phyloP scores from a whole-genome alignment of 768 basidiomycete species.

The Trametes gibbosa region DNA sequence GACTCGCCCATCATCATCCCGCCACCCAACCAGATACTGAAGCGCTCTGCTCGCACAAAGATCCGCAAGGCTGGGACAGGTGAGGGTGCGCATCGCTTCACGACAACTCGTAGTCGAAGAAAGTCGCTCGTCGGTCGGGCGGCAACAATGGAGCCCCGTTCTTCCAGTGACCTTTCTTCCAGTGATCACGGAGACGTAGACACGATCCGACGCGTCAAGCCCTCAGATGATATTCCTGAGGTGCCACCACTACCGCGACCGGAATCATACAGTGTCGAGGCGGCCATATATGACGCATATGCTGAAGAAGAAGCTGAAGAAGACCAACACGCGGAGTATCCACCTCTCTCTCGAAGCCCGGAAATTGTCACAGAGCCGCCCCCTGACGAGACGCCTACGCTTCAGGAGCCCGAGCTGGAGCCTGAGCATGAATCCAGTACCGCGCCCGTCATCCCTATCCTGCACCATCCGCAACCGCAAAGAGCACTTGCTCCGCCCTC shows the following conservation, averaged over 20 bases:
- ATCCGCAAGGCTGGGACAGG: constrained; percentile 84
- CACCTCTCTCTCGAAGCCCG: constrained; percentile 16
- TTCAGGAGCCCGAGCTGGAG: constrained; percentile 10
- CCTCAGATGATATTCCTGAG: constrained; percentile 43
- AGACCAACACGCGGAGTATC: constrained; percentile 14
- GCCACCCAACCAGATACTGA: constrained; percentile 84
- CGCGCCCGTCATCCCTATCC: constrained; percentile 14
- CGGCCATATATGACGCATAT: constrained; percentile 84
- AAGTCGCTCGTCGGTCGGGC: constrained; percentile 26
- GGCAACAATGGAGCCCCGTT: constrained; percentile 44
- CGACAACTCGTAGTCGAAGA: constrained; percentile 43
- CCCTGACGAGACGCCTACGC: background rate
- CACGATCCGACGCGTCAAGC: constrained; percentile 25
- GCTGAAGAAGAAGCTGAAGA: constrained; percentile 47
- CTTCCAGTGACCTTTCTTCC: constrained; percentile 70
- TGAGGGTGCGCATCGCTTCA: constrained; percentile 85
- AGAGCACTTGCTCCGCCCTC: constrained; percentile 44
- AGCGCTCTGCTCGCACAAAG: constrained; percentile 90
- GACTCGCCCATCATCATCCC: constrained; percentile 92
- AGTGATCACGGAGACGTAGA: constrained; percentile 57
- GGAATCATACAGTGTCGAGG: constrained; percentile 79
- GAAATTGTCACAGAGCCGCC: constrained; percentile 13
- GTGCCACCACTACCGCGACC: constrained; percentile 48
- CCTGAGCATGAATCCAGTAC: background rate
- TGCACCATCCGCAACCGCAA: constrained; percentile 71